Percentiles rank a stretch among this genome's conserved stretches.
Evolutionary conservation across 176 grass and related monocot species (phyloP).

Genomic region (Phyllostachys edulis): DNA sequence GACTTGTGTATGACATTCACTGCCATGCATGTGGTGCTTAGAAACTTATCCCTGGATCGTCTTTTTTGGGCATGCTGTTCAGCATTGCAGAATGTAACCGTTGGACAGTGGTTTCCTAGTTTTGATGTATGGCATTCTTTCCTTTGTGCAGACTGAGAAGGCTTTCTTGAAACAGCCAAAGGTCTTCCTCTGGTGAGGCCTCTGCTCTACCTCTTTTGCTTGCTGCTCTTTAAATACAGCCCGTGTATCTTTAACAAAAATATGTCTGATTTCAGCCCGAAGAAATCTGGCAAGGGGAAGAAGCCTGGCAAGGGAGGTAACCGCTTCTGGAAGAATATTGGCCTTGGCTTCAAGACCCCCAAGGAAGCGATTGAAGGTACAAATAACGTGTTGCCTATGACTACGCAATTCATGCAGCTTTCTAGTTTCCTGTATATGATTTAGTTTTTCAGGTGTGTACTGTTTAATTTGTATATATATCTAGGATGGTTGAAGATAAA

Average conservation of each 20-base stretch:
- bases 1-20: no score
- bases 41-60: not conserved
- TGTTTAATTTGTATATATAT: no score
- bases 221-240: not conserved
- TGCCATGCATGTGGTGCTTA: not conserved
- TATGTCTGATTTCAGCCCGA: slow-evolving; percentile 44
- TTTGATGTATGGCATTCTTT: not conserved
- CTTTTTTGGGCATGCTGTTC: not conserved
- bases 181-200: slow-evolving; percentile 76
- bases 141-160: slow-evolving; percentile 64
- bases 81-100: not conserved
- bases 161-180: slow-evolving; percentile 92
- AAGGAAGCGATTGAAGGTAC: slow-evolving; percentile 82
- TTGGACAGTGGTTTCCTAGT: not conserved
- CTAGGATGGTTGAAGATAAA: no score
- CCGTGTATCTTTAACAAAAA: not conserved
- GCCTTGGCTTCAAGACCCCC: slow-evolving; percentile 90
- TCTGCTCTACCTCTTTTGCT: not conserved
- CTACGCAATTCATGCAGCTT: no score
- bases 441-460: no score
- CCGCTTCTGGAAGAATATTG: slow-evolving; percentile 88
- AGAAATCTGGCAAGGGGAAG: slow-evolving; percentile 72
- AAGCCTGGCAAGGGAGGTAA: slow-evolving; percentile 85
- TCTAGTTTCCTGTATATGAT: not conserved
- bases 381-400: not conserved